phyloP scores from a whole-genome alignment of 1,284 basidiomycete genomes.

The Tilletia setariae region DNA sequence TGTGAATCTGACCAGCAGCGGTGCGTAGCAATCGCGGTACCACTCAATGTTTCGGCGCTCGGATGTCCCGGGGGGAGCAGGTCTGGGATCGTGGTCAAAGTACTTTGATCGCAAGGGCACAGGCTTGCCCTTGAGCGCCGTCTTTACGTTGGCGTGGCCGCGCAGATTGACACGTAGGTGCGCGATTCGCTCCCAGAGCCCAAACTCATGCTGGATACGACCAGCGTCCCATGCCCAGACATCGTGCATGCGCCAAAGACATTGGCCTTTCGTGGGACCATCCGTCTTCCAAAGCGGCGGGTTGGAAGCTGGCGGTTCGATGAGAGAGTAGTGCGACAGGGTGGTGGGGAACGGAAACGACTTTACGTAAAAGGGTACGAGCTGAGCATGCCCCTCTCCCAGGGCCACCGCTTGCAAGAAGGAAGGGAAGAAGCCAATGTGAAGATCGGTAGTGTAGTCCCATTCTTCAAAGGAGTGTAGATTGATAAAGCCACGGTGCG shows the following conservation, averaged over 20 bases:
- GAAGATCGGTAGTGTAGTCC: slow-evolving; percentile 87
- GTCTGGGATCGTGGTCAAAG: slow-evolving; percentile 62
- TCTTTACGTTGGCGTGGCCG: background rate
- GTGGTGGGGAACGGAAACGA: slow-evolving; percentile 50
- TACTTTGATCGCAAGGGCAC: slow-evolving; percentile 81
- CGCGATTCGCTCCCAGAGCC: background rate
- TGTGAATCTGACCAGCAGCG: slow-evolving; percentile 36
- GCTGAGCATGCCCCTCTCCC: slow-evolving; percentile 38
- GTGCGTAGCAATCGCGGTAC: slow-evolving; percentile 50
- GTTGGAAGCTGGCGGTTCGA: slow-evolving; percentile 20
- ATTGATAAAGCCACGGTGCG: slow-evolving; percentile 86
- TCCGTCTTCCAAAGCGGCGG: background rate
- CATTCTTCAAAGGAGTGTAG: slow-evolving; percentile 77
- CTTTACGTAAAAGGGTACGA: slow-evolving; percentile 61
- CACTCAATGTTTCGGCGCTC: slow-evolving; percentile 38
- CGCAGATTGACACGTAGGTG: background rate
- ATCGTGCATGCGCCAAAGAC: slow-evolving; percentile 85
- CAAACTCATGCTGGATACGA: background rate
- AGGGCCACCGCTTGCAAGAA: slow-evolving; percentile 49
- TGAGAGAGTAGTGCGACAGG: slow-evolving; percentile 31
- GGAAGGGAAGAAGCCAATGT: slow-evolving; percentile 68
- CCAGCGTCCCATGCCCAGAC: slow-evolving; percentile 83
- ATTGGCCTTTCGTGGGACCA: slow-evolving; percentile 51
- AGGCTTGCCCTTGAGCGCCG: slow-evolving; percentile 60
- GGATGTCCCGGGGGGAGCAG: background rate